Evolutionary conservation across 2,329 filamentous ascomycete species (phyloP), one percentile per base, ranked within the genome.

Genomic region (Claviceps digitariae): DNA sequence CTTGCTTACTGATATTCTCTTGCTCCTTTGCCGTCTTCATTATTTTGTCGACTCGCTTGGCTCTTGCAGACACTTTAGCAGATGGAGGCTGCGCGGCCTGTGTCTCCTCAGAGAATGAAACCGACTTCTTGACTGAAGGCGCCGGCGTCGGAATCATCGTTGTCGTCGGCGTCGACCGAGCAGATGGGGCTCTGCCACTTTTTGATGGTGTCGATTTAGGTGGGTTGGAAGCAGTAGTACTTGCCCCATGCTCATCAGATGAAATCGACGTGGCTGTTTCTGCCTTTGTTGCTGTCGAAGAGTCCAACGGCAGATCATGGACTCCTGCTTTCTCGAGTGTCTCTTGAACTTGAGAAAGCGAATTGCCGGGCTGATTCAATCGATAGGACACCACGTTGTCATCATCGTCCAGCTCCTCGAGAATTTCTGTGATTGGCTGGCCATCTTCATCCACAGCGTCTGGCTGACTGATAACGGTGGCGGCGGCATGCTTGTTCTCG

Each of bases 391-490:
- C 68, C 4, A 97, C 78, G 62, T 95, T 93, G 53, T 84, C 93
- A 12, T 95, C 81, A 9, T 96, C 90, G 63, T 97, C 93, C 25
- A 97, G 74, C 70, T 95, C 82, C 68, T 98, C 93, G 52, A 89
- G 75, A 58, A 98, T 97, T 61, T 97, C 93, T 34, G 86, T 90
- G 55, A 97, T 79, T 0, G 90, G 87, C 51, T 90, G 72, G 1
- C 82, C 83, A 13, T 83, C 82, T 56, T 86, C 84, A 56, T 86
- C 82, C 51, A 73, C 74, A 46, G 76, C 73, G 52, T 83, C 81
- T 0, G 83, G 78, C 25, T 82, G 76, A 53, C 76, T 78, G 45
- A 81, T 67, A 3, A 82, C 71, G 10, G 80, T 73, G 12, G 84
- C 75, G 10, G 80, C 80, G 17, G 81, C 79, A 49, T 91, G 71